Percentiles rank a stretch among this genome's conserved stretches.
phyloP scores from a whole-genome alignment of 129 eudicot genomes.

The Logfia minima region DNA sequence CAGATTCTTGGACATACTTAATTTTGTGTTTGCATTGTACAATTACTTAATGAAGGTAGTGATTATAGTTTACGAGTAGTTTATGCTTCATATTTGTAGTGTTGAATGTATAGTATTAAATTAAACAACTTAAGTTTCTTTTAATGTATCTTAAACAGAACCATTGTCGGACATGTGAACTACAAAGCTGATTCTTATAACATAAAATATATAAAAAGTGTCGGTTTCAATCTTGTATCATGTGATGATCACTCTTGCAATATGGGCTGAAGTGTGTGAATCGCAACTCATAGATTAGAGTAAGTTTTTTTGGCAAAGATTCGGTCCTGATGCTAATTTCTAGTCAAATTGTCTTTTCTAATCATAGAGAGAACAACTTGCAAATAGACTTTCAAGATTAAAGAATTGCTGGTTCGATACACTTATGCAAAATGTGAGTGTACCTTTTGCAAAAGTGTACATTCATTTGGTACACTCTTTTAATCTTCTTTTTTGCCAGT shows the following conservation, averaged over 20 bases:
- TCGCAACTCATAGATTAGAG: constrained; percentile 25
- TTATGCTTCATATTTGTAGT: constrained; percentile 20
- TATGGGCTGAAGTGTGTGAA: constrained; percentile 15
- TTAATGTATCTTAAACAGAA: background rate
- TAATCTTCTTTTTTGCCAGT: too few species aligned
- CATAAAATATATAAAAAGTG: constrained; percentile 4
- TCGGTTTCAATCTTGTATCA: constrained; percentile 22
- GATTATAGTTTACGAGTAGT: constrained; percentile 21
- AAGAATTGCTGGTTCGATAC: too few species aligned
- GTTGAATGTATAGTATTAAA: background rate
- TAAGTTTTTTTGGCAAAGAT: constrained; percentile 1
- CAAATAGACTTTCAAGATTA: too few species aligned
- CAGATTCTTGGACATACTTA: constrained; percentile 22
- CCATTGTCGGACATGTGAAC: constrained; percentile 17
- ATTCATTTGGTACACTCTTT: too few species aligned
- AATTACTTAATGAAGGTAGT: constrained; percentile 17
- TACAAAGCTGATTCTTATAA: constrained; percentile 8
- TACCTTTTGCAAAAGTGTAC: too few species aligned
- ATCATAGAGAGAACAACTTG: too few species aligned
- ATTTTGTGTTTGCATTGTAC: constrained; percentile 25
- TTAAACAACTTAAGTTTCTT: background rate
- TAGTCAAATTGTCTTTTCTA: too few species aligned
- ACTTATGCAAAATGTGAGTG: too few species aligned
- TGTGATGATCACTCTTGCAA: constrained; percentile 19
- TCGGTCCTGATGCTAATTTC: constrained; percentile 8